A percentile compares a stretch with the other conserved stretches of the same genome.
Evolutionary conservation across 1,284 basidiomycete species (phyloP).

Genomic region (Stereum hirsutum): DNA sequence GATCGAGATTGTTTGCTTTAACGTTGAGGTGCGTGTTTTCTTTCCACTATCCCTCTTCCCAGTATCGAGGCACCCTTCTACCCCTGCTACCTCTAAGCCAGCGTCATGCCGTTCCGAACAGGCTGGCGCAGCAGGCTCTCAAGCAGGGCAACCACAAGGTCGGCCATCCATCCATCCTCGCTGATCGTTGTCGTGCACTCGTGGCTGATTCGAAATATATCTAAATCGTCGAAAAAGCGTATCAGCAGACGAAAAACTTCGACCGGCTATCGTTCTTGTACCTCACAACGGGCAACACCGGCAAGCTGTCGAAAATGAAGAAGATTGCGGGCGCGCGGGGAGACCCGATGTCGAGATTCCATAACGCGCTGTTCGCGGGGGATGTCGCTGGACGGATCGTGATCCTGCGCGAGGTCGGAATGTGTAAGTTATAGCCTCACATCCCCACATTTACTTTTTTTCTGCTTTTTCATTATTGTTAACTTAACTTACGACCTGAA

Average conservation of each 20-base stretch:
- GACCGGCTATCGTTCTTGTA: constrained; percentile 98
- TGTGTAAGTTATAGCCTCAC: constrained; percentile 50
- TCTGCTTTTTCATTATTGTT: constrained; percentile 5
- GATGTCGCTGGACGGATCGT: constrained; percentile 79
- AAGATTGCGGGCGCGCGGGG: constrained; percentile 95
- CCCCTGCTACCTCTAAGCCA: constrained; percentile 96
- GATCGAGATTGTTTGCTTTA: constrained; percentile 96
- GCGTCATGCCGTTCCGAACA: constrained; percentile 95
- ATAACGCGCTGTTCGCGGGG: constrained; percentile 93
- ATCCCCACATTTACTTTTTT: constrained; percentile 2
- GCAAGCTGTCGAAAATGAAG: constrained; percentile 96
- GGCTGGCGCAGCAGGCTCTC: constrained; percentile 89
- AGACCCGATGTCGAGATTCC: constrained; percentile 97
- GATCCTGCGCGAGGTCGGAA: constrained; percentile 89
- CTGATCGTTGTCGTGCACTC: not conserved
- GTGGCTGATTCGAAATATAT: constrained; percentile 8
- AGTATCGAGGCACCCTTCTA: constrained; percentile 99
- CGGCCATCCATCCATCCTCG: constrained; percentile 9
- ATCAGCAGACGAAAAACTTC: constrained; percentile 97
- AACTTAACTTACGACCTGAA: too few relatives aligned
- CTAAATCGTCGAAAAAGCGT: constrained; percentile 95
- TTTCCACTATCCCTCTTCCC: constrained; percentile 83
- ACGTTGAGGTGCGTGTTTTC: constrained; percentile 70
- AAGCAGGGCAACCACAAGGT: constrained; percentile 98
- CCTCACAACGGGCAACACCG: constrained; percentile 85